Evolutionary conservation across 1,139 yeast species (phyloP), one percentile per base, ranked within the genome.

Genomic region (Candida neerlandica): DNA sequence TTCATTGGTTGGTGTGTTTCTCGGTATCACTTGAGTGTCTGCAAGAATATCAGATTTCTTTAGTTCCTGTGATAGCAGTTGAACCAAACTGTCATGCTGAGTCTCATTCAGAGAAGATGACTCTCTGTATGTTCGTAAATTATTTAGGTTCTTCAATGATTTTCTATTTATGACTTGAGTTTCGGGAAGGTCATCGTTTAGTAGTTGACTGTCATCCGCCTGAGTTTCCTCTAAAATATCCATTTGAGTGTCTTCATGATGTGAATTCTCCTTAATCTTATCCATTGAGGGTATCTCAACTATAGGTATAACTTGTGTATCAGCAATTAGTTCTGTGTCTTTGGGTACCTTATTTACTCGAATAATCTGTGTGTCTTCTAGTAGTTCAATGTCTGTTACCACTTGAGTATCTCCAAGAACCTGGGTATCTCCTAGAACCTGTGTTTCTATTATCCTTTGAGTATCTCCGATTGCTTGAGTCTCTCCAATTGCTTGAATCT

Each of bases 111-210:
- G 19, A 23, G 27, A 23, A 23, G 7, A 23, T 2, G 27, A 23
- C 27, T 23, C 27, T 23, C 9, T 23, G 27, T 23, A 23, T 2
- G 42, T n/a, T 9, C 19, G 5, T 23, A 29, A 15, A 5, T 27
- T n/a, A 5, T 29, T 14, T 15, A 9, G 27, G n/a, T 23, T 12
- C 2, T 27, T 19, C 10, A 14, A 15, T 40, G 11, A 26, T 29
- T 12, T 45, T 9, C 43, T 41, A 15, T 32, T 15, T 10, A 48
- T 46, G 11, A 46, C 37, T 44, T 52, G 53, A 18, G 55, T 52
- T 10, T 52, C 53, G 3, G 43, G 38, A 6, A 41, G 43, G 14
- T 9, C 21, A 12, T 46, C 35, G 12, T 33, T 39, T 9, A 33
- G 38, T 18, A 33, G 51, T 32, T 48, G 46, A 26, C 46, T 48